Percentiles rank a stretch among this genome's conserved stretches.
These are phyloP conservation scores for Ascosphaera pollenicola DNA, from an alignment of 2,329 filamentous ascomycete species.

Conservation along the genomic window DNA sequence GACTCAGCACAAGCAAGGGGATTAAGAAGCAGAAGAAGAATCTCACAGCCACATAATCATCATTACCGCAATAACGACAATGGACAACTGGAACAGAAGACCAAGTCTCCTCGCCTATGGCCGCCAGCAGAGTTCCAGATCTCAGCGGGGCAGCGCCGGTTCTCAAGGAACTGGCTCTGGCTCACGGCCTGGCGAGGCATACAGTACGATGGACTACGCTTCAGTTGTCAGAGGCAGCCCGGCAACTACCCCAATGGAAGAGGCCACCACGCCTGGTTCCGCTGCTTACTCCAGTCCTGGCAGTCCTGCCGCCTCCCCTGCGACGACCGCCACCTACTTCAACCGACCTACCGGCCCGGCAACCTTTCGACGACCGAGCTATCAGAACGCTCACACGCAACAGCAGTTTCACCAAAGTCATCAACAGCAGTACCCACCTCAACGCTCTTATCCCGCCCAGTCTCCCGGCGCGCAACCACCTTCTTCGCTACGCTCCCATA, in stretches of 20 bases:
- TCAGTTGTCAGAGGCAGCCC: background rate
- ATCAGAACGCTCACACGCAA: background rate
- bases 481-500: constrained; percentile 8
- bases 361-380: background rate
- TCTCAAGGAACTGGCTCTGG: background rate
- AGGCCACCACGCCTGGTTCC: background rate
- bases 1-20: no score
- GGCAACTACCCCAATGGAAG: background rate
- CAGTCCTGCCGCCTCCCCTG: constrained; percentile 1
- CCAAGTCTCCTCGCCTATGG: background rate
- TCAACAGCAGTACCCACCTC: background rate
- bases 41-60: no score
- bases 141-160: background rate
- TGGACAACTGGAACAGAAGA: background rate
- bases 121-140: constrained; percentile 1
- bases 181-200: background rate
- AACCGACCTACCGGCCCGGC: background rate
- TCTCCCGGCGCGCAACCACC: constrained; percentile 13
- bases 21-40: no score
- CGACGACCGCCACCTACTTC: constrained; percentile 1
- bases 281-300: background rate
- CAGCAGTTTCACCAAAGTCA: no score
- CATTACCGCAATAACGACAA: no score
- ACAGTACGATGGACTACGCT: background rate
- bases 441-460: background rate